These are phyloP conservation scores for Rhizophlyctis rosea DNA, from an alignment of 192 early-diverging fungal genomes.

Conservation along the genomic window DNA sequence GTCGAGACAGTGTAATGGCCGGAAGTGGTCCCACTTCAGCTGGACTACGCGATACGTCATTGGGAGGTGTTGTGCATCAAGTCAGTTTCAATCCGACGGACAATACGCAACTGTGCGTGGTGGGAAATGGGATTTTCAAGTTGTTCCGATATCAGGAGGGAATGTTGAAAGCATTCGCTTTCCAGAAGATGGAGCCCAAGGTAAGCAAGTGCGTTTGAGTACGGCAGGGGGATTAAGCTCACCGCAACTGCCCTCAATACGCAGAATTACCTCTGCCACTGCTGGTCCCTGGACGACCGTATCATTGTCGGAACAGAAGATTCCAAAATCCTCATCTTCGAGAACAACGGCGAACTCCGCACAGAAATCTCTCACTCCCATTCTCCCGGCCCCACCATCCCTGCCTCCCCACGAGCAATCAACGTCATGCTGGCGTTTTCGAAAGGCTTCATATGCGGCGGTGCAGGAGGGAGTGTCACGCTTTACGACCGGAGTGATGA, in stretches of 20 bases:
- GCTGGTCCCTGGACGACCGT: conserved; percentile 48
- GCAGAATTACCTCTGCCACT: conserved; percentile 49
- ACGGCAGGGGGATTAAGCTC: no score
- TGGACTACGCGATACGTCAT: no score
- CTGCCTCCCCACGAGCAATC: conserved; percentile 20
- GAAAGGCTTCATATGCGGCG: conserved; percentile 48
- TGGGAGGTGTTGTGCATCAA: conserved; percentile 36
- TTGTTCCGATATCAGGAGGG: conserved; percentile 52
- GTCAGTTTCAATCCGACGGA: conserved; percentile 54
- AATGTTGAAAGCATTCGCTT: conserved; percentile 36
- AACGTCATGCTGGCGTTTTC: conserved; percentile 32
- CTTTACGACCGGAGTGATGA: conserved; percentile 46
- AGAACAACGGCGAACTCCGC: conserved; percentile 52
- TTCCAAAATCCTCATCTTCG: conserved; percentile 49
- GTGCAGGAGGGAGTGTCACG: conserved; percentile 30
- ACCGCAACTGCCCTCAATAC: no score
- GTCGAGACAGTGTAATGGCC: background rate
- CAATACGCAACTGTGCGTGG: conserved; percentile 45
- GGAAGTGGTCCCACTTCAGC: background rate
- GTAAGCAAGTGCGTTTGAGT: no score
- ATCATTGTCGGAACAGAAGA: conserved; percentile 51
- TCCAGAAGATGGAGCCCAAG: conserved; percentile 46
- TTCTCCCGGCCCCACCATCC: background rate
- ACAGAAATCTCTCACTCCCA: conserved; percentile 30
- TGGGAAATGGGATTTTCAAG: conserved; percentile 56